phyloP scores from a whole-genome alignment of 371 early-diverging fungal species.

The Parasitella parasitica region DNA sequence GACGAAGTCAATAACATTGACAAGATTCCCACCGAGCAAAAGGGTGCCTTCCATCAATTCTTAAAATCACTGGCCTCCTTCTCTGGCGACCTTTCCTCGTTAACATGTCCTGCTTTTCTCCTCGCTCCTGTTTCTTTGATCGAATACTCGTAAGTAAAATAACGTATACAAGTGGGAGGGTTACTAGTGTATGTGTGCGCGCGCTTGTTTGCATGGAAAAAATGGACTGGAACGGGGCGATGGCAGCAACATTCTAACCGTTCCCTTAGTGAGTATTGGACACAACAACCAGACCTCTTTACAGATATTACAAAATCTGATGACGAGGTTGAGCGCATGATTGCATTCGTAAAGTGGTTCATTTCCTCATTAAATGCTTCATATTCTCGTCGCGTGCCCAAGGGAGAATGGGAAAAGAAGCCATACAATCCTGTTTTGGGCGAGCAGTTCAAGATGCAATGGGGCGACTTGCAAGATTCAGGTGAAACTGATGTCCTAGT shows the following conservation, averaged over 20 bases:
- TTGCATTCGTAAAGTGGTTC: conserved; percentile 72
- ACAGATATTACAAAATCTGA: conserved; percentile 61
- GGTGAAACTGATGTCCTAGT: conserved; percentile 63
- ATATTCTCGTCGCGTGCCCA: conserved; percentile 49
- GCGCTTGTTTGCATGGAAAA: too few relatives aligned
- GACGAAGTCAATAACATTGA: conserved; percentile 47
- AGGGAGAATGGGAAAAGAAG: conserved; percentile 73
- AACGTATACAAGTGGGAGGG: not conserved
- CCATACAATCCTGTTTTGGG: conserved; percentile 84
- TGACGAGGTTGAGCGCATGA: conserved; percentile 66
- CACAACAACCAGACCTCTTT: conserved; percentile 72
- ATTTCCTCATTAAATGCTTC: conserved; percentile 78
- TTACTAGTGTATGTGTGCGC: not conserved
- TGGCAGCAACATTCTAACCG: not conserved
- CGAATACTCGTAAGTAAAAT: conserved; percentile 68
- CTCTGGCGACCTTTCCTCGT: conserved; percentile 73
- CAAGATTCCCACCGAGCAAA: conserved; percentile 62
- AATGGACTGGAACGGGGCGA: too few relatives aligned
- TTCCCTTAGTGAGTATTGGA: conserved; percentile 62
- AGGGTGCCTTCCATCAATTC: conserved; percentile 67
- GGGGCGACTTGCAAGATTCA: conserved; percentile 66
- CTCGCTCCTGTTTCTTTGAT: conserved; percentile 70
- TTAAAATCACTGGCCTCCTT: conserved; percentile 69
- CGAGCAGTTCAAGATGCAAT: conserved; percentile 73
- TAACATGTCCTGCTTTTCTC: conserved; percentile 77